Base-by-base conservation (phyloP, 208 protist species). In the Strigomonas culicis region DNA sequence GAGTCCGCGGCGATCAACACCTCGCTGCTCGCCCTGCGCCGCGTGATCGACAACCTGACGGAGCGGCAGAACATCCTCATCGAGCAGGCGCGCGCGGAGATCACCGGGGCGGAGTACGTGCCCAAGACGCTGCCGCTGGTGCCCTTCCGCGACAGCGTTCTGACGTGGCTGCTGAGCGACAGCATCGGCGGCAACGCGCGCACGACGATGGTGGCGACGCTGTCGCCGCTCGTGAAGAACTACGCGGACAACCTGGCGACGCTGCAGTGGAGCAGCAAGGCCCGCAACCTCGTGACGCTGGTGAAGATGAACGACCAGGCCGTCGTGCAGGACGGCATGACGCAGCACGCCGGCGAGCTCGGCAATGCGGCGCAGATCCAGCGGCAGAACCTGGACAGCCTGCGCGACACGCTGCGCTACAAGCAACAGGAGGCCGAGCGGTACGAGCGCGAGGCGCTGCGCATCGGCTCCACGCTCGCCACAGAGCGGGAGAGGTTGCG, bases 81-180 rank as follows among this genome's bases (percentile, higher is more conserved):
- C 68, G 89, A 95, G 71, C 84, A 92, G 69, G 81, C 76, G 11
- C 72, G 79, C 63, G 86, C 79, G 21, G 85, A 92, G 66, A 87
- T 94, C 64, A 90, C 80, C 0, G 84, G 80, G 2, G 70, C 51
- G 17, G 75, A 66, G 53, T 89, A 79, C 55, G 74, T 81, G 47
- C 83, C 91, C 46, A 75, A 78, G 19, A 44, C 79, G 11, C 76
- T 95, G 59, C 88, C 88, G 22, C 96, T 98, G 77, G 86, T 94
- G 36, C 87, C 88, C 2, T 97, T 94, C 64, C 88, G 92, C 34
- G 86, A 95, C 74, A 92, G 82, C 56, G 81, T 93, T 3, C 76
- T 97, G 59, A 97, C 92, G 17, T 94, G 88, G 88, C 63, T 97
- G 50, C 80, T 97, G 11, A 93, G 83, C 65, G 92, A 97, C 68